These are phyloP conservation scores for Suillus cothurnatus DNA, from an alignment of 768 basidiomycete species.

Conservation along the genomic window DNA sequence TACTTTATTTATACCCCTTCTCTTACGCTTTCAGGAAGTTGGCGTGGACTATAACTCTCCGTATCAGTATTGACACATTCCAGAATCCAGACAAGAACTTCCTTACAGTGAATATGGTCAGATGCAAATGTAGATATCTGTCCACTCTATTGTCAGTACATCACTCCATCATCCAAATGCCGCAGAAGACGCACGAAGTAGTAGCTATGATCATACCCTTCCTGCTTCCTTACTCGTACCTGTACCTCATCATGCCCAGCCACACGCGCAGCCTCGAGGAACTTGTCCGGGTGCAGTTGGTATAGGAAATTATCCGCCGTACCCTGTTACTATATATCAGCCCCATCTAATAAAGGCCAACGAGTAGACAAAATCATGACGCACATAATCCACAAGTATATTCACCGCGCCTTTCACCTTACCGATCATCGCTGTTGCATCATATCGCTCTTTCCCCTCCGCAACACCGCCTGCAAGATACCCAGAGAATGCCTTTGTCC, in stretches of 20 bases:
- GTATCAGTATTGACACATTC: constrained; percentile 14
- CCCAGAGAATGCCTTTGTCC: constrained; percentile 85
- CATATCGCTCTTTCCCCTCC: constrained; percentile 75
- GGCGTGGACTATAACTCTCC: constrained; percentile 67
- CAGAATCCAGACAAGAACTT: constrained; percentile 30
- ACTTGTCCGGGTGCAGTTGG: constrained; percentile 90
- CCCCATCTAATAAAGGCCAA: neutral
- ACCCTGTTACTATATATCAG: constrained; percentile 48
- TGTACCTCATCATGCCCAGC: constrained; percentile 73
- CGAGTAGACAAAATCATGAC: constrained; percentile 24
- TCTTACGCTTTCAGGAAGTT: constrained; percentile 75
- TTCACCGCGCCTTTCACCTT: constrained; percentile 64
- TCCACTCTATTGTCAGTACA: constrained; percentile 8
- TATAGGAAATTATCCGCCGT: constrained; percentile 81
- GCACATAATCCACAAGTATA: constrained; percentile 85
- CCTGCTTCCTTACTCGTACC: constrained; percentile 77
- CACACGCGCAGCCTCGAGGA: constrained; percentile 75
- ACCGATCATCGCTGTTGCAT: constrained; percentile 82
- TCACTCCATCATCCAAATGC: neutral
- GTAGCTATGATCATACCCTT: constrained; percentile 88
- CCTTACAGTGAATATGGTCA: constrained; percentile 89
- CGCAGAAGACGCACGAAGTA: constrained; percentile 74
- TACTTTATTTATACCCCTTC: neutral
- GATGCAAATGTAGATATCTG: constrained; percentile 89
- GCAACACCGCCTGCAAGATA: constrained; percentile 78